These are phyloP conservation scores for Elsinoe ampelina DNA, from an alignment of 2,329 filamentous ascomycete species.

Conservation along the genomic window DNA sequence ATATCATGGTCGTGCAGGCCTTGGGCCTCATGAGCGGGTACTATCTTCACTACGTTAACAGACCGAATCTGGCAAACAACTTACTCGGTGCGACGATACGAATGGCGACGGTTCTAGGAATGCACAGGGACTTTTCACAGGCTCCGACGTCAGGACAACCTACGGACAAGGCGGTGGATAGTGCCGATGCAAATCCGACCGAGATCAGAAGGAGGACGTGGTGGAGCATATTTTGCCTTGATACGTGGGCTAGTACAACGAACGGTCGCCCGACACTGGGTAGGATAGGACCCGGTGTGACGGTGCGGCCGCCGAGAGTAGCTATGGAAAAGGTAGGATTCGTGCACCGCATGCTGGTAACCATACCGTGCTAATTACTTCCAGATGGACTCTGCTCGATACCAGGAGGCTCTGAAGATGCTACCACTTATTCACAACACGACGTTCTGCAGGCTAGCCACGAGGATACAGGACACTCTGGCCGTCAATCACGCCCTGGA, in stretches of 20 bases:
- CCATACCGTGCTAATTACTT: slow-evolving; percentile 28
- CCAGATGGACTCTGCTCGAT: slow-evolving; percentile 28
- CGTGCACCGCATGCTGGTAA: neutral
- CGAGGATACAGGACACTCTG: slow-evolving; percentile 65
- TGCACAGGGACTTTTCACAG: slow-evolving; percentile 24
- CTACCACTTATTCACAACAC: slow-evolving; percentile 67
- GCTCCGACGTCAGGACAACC: neutral
- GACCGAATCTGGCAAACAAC: slow-evolving; percentile 26
- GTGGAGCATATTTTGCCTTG: slow-evolving; percentile 66
- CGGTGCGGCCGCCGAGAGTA: slow-evolving; percentile 51
- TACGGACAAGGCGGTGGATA: slow-evolving; percentile 19
- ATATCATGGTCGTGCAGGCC: slow-evolving; percentile 24
- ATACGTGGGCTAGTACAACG: slow-evolving; percentile 64
- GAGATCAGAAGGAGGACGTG: slow-evolving; percentile 60
- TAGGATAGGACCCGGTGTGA: slow-evolving; percentile 58
- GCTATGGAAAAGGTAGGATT: slow-evolving; percentile 15
- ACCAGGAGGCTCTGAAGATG: slow-evolving; percentile 51
- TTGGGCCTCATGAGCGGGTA: slow-evolving; percentile 25
- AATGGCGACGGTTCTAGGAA: slow-evolving; percentile 26
- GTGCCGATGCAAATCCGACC: slow-evolving; percentile 40
- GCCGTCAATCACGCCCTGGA: slow-evolving; percentile 59
- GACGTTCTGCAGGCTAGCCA: slow-evolving; percentile 70
- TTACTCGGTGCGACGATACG: slow-evolving; percentile 27
- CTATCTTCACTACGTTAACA: slow-evolving; percentile 27
- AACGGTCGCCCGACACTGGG: slow-evolving; percentile 62